These are phyloP conservation scores for Eutrema yunnanense DNA, from an alignment of 345 rosid species.

Conservation along the genomic window DNA sequence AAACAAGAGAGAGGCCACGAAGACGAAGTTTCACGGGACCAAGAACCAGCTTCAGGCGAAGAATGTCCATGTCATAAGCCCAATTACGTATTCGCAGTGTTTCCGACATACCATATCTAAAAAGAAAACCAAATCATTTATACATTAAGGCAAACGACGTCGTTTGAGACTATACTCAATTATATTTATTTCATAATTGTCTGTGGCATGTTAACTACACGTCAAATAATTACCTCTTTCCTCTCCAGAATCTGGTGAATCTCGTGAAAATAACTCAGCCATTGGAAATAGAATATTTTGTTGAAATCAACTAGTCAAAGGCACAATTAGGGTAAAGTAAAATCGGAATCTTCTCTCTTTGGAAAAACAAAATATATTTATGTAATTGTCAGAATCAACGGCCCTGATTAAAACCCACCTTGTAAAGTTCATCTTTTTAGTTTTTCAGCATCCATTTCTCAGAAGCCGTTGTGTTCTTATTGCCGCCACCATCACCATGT, in stretches of 20 bases:
- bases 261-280: neutral
- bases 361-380: neutral
- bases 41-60: constrained; percentile 32
- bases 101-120: no score
- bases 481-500: constrained; percentile 47
- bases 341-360: constrained; percentile 11
- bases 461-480: constrained; percentile 20
- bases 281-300: neutral
- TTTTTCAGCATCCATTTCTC: neutral
- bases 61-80: constrained; percentile 42
- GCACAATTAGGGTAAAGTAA: constrained; percentile 20
- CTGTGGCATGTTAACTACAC: neutral
- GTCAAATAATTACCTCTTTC: neutral
- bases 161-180: no score
- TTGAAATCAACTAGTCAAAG: constrained; percentile 5
- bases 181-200: no score
- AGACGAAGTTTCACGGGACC: constrained; percentile 22
- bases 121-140: no score
- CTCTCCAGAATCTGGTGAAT: neutral
- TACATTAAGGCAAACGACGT: no score
- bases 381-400: constrained; percentile 28
- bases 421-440: constrained; percentile 1
- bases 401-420: constrained; percentile 20
- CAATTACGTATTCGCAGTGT: no score
- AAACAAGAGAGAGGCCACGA: constrained; percentile 26